Evolutionary conservation across 1,139 yeast species (phyloP).

Genomic region (Hansenula anomala): DNA sequence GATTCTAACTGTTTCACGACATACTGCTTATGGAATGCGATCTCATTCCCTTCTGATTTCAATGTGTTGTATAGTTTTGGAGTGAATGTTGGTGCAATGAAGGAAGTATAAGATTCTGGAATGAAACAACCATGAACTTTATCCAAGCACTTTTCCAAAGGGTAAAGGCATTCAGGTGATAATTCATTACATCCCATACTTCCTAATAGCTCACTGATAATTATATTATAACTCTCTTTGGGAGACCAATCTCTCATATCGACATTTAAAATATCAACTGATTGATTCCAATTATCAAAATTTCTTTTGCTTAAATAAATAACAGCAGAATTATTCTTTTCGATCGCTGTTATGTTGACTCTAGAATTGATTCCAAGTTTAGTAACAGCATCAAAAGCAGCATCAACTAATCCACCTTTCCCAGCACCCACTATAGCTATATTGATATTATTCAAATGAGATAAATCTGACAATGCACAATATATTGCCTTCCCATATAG

Average conservation of each 20-base stretch:
- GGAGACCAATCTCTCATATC: slow-evolving; percentile 55
- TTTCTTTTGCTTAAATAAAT: slow-evolving; percentile 41
- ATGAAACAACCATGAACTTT: slow-evolving; percentile 36
- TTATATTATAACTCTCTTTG: slow-evolving; percentile 40
- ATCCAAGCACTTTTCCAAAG: slow-evolving; percentile 26
- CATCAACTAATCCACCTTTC: slow-evolving; percentile 70
- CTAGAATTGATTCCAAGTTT: slow-evolving; percentile 23
- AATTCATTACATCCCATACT: slow-evolving; percentile 91
- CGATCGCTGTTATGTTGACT: slow-evolving; percentile 51
- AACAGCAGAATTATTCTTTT: slow-evolving; percentile 65
- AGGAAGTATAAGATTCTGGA: slow-evolving; percentile 59
- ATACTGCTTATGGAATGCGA: slow-evolving; percentile 45
- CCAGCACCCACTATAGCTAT: slow-evolving; percentile 84
- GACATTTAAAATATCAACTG: slow-evolving; percentile 43
- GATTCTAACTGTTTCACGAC: slow-evolving; percentile 54
- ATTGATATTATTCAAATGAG: slow-evolving; percentile 17
- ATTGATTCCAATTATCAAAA: slow-evolving; percentile 36
- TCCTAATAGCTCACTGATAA: slow-evolving; percentile 80
- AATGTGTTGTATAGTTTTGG: slow-evolving; percentile 39
- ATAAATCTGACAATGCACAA: slow-evolving; percentile 44
- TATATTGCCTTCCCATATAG: slow-evolving; percentile 64
- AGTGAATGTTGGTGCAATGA: slow-evolving; percentile 60
- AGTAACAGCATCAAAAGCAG: slow-evolving; percentile 39
- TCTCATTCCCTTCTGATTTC: slow-evolving; percentile 15
- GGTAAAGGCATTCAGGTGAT: slow-evolving; percentile 67